These are phyloP conservation scores for Oxyria digyna DNA, from an alignment of 148 eudicot species.

Conservation along the genomic window DNA sequence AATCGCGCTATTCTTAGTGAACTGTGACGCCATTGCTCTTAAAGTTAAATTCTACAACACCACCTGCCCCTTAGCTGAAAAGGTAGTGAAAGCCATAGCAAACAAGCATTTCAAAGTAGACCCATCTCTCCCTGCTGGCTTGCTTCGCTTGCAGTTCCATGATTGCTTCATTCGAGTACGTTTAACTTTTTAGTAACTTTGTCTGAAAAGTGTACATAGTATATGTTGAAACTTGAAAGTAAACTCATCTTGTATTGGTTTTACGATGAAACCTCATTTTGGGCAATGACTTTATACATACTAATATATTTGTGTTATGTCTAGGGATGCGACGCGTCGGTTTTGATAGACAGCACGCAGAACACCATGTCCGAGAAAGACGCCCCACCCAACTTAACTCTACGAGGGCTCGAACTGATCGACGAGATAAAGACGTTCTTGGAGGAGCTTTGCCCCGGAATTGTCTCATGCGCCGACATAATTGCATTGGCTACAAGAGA, in stretches of 20 bases:
- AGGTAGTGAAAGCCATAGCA: slow-evolving; percentile 5
- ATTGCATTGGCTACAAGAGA: slow-evolving; percentile 16
- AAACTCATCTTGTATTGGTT: no score
- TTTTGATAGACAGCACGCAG: slow-evolving; percentile 10
- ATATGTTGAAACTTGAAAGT: no score
- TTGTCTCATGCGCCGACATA: slow-evolving; percentile 19
- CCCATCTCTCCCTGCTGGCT: slow-evolving; percentile 14
- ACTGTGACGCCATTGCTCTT: background rate
- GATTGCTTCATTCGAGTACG: slow-evolving; percentile 15
- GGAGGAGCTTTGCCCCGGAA: slow-evolving; percentile 13
- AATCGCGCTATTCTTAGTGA: background rate
- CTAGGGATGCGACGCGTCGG: slow-evolving; percentile 22
- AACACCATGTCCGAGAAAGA: slow-evolving; percentile 13
- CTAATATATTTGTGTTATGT: background rate
- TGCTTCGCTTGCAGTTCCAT: slow-evolving; percentile 20
- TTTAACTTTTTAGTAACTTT: background rate
- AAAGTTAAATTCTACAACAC: slow-evolving; percentile 10
- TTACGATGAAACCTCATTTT: no score
- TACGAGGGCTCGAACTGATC: slow-evolving; percentile 14
- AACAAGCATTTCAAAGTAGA: background rate
- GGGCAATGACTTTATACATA: background rate
- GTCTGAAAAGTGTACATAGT: no score
- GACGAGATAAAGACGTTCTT: slow-evolving; percentile 12
- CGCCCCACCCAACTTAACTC: slow-evolving; percentile 15
- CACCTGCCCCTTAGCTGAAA: slow-evolving; percentile 17